Conservation (phyloP, 2,329 filamentous ascomycete genomes). For the Drechslerella stenobrocha region DNA sequence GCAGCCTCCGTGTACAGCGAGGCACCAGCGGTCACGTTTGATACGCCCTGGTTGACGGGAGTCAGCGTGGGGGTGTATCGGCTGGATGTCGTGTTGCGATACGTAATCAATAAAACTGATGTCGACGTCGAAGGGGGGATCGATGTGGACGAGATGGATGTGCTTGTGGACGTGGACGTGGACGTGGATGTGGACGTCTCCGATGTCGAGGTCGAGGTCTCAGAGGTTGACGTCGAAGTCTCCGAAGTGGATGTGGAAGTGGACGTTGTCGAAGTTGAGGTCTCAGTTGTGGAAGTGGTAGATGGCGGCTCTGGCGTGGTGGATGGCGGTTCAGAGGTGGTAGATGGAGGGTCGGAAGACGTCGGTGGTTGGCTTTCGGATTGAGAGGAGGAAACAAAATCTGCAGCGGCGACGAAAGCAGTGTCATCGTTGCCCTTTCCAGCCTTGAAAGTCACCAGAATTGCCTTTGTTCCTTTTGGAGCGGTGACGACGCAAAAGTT, state of each 20-base stretch:
- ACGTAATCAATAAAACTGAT: background rate
- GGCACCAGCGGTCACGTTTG: constrained; percentile 37
- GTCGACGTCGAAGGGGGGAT: background rate
- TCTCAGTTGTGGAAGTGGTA: constrained; percentile 7
- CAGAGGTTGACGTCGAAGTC: constrained; percentile 16
- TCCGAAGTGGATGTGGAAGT: constrained; percentile 11
- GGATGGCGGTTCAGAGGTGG: constrained; percentile 13
- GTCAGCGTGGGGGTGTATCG: constrained; percentile 42
- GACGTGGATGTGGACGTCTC: constrained; percentile 17
- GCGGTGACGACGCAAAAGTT: constrained; percentile 78
- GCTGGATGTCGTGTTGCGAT: constrained; percentile 23
- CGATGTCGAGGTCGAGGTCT: constrained; percentile 12
- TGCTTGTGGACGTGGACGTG: constrained; percentile 13
- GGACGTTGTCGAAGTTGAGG: constrained; percentile 10
- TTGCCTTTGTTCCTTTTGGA: constrained; percentile 66
- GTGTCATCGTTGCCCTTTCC: constrained; percentile 23
- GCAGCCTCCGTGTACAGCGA: constrained; percentile 32
- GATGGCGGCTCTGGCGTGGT: constrained; percentile 15
- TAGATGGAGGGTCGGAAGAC: constrained; percentile 10
- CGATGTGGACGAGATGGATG: constrained; percentile 14
- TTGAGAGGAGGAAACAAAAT: constrained; percentile 23
- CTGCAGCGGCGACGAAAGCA: constrained; percentile 22
- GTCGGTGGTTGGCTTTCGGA: constrained; percentile 1
- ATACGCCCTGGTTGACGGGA: constrained; percentile 44
- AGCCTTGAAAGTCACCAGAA: constrained; percentile 65